phyloP scores from a whole-genome alignment of 2,329 filamentous ascomycete species.

The Epichloe glyceriae region DNA sequence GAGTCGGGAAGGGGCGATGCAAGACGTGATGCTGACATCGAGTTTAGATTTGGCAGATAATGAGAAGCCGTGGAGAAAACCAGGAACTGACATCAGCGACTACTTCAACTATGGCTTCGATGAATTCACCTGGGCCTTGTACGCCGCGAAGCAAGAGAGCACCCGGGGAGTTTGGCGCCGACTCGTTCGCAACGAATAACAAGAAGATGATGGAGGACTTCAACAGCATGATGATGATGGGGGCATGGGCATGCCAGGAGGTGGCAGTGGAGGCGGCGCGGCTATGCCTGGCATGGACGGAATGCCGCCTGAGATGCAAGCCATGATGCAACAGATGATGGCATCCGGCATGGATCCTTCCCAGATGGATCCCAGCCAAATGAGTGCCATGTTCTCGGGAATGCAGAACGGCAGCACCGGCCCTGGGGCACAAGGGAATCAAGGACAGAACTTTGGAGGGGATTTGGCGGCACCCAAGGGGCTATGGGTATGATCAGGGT shows the following conservation, averaged over 20 bases:
- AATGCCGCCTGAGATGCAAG: slow-evolving; percentile 54
- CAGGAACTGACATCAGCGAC: slow-evolving; percentile 86
- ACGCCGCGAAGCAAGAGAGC: slow-evolving; percentile 76
- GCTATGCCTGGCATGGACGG: slow-evolving; percentile 47
- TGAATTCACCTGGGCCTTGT: slow-evolving; percentile 94
- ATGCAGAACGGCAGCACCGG: slow-evolving; percentile 37
- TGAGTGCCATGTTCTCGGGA: slow-evolving; percentile 46
- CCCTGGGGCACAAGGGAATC: slow-evolving; percentile 33
- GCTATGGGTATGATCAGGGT: slow-evolving; percentile 36
- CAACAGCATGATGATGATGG: slow-evolving; percentile 56
- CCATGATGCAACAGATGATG: slow-evolving; percentile 61
- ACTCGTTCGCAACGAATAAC: slow-evolving; percentile 46
- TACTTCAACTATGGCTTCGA: slow-evolving; percentile 99
- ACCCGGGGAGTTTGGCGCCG: slow-evolving; percentile 65
- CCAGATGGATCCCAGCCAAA: slow-evolving; percentile 49
- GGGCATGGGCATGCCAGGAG: slow-evolving; percentile 32
- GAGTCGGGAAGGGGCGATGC: neutral
- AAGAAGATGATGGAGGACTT: slow-evolving; percentile 72
- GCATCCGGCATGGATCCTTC: slow-evolving; percentile 49
- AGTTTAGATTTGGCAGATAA: slow-evolving; percentile 55
- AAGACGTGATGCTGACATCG: neutral
- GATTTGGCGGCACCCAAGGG: slow-evolving; percentile 41
- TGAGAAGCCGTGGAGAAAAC: slow-evolving; percentile 89
- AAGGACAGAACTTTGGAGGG: slow-evolving; percentile 39
- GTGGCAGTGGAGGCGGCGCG: slow-evolving; percentile 19